Conservation (phyloP, 164 flowering plant genomes). For the Platanus orientalis region DNA sequence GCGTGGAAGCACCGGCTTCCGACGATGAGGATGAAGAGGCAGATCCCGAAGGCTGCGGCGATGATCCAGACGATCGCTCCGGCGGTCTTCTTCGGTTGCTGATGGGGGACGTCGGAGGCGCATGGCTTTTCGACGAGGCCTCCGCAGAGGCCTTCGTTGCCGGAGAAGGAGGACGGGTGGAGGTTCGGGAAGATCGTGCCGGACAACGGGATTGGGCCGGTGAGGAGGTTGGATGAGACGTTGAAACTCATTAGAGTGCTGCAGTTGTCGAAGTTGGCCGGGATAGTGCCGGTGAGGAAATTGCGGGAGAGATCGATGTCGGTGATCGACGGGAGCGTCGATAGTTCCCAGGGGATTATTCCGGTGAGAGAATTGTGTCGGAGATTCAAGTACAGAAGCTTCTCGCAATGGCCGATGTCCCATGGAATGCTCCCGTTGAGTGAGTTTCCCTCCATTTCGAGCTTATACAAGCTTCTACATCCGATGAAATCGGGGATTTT, state of each 20-base stretch:
- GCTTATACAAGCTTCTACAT: slow-evolving; percentile 59
- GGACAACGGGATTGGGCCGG: slow-evolving; percentile 65
- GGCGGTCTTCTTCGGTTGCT: slow-evolving; percentile 44
- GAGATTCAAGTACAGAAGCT: slow-evolving; percentile 57
- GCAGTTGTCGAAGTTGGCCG: slow-evolving; percentile 60
- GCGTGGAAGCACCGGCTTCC: slow-evolving; percentile 55
- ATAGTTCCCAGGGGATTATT: slow-evolving; percentile 78
- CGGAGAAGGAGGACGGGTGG: slow-evolving; percentile 72
- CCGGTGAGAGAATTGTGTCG: slow-evolving; percentile 58
- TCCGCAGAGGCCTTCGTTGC: slow-evolving; percentile 82
- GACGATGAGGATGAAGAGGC: slow-evolving; percentile 51
- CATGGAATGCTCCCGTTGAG: slow-evolving; percentile 69
- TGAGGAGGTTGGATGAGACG: slow-evolving; percentile 67
- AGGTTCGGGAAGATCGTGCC: slow-evolving; percentile 55
- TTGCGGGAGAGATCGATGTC: slow-evolving; percentile 78
- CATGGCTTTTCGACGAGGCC: slow-evolving; percentile 45
- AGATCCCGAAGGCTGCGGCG: slow-evolving; percentile 68
- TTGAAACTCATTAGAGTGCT: slow-evolving; percentile 71
- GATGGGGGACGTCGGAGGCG: slow-evolving; percentile 16
- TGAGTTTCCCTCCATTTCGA: slow-evolving; percentile 61
- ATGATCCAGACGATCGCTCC: slow-evolving; percentile 76
- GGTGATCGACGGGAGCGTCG: slow-evolving; percentile 65
- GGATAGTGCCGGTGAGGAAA: slow-evolving; percentile 66
- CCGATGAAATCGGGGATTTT: slow-evolving; percentile 69
- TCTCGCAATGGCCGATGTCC: slow-evolving; percentile 74